phyloP scores from a whole-genome alignment of 1,139 yeast species.

The Geotrichum candidum region DNA sequence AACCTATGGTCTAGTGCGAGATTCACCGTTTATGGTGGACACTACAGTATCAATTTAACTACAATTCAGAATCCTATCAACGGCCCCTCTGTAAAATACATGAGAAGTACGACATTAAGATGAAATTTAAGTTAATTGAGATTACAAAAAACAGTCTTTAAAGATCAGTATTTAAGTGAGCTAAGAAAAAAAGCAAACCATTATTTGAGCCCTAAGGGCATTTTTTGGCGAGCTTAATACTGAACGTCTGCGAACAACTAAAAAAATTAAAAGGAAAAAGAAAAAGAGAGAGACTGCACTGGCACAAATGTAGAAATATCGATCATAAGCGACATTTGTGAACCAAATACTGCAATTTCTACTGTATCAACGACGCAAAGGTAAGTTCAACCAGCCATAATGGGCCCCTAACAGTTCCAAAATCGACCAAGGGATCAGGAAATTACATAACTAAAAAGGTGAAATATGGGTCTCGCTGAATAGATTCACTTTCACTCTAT shows the following conservation, averaged over 20 bases:
- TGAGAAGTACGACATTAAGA: neutral
- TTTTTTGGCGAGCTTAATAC: neutral
- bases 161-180: neutral
- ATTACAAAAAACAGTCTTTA: neutral
- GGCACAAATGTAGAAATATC: neutral
- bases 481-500: neutral
- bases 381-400: neutral
- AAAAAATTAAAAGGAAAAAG: no score
- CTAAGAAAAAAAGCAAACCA: neutral
- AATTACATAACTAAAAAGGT: neutral
- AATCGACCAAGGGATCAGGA: neutral
- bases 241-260: neutral
- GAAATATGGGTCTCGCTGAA: neutral
- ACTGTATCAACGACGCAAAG: neutral
- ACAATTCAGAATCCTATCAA: neutral
- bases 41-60: neutral
- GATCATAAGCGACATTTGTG: neutral
- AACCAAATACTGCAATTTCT: neutral
- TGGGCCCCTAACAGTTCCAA: neutral
- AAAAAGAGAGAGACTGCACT: neutral
- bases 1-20: neutral
- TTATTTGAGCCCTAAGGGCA: neutral
- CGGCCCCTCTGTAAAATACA: neutral
- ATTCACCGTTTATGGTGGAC: neutral
- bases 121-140: neutral